Evolutionary conservation across 768 basidiomycete species (phyloP).

Genomic region (Pholiota microspora): DNA sequence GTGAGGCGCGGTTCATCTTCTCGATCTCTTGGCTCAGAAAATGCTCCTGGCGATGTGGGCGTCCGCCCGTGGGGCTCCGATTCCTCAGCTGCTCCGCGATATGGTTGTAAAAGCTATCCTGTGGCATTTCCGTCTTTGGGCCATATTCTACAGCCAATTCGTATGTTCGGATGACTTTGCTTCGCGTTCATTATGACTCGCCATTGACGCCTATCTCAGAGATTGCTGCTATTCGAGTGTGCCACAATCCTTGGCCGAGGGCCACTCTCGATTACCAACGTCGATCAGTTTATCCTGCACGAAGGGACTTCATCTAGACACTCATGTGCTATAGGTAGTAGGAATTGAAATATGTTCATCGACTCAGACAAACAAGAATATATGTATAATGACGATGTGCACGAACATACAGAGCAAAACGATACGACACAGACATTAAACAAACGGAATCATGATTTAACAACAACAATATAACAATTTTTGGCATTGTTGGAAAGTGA

Average conservation of each 20-base stretch:
- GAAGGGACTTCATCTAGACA: background rate
- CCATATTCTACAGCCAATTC: background rate
- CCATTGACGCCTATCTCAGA: background rate
- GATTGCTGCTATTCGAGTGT: background rate
- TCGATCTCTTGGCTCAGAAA: background rate
- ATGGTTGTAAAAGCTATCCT: too few relatives aligned
- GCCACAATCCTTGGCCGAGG: constrained; percentile 1
- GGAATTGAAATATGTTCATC: background rate
- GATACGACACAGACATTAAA: background rate
- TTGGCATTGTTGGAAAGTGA: background rate
- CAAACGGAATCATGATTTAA: background rate
- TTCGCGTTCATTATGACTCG: too few relatives aligned
- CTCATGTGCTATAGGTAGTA: too few relatives aligned
- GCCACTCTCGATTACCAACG: background rate
- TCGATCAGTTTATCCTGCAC: background rate
- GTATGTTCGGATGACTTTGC: background rate
- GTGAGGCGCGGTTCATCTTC: too few relatives aligned
- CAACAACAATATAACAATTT: background rate
- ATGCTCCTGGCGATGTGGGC: background rate
- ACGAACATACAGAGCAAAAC: background rate
- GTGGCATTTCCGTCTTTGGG: too few relatives aligned
- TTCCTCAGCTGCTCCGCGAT: too few relatives aligned
- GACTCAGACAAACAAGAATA: background rate
- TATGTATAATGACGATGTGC: background rate
- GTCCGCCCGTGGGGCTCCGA: background rate